Evolutionary conservation across 805 yeast species (phyloP).

Genomic region (Lipomyces anomalus): DNA sequence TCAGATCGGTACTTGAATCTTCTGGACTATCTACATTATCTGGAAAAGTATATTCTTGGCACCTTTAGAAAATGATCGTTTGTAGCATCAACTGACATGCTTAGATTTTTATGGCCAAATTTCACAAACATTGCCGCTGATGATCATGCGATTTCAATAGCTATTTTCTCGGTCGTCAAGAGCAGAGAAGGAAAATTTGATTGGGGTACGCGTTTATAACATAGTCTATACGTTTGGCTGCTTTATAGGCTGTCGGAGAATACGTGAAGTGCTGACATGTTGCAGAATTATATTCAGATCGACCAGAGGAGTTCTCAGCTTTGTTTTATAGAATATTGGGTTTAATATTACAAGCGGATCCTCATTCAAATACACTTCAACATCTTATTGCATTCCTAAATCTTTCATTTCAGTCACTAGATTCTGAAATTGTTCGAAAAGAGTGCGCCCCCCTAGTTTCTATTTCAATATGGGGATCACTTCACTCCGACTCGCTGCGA

Average conservation of each 20-base stretch:
- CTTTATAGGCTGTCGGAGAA: not conserved
- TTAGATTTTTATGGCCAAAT: constrained; percentile 38
- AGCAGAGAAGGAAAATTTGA: constrained; percentile 10
- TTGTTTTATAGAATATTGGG: constrained; percentile 34
- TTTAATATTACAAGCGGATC: constrained; percentile 8
- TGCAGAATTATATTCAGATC: constrained; percentile 18
- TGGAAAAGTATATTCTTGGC: constrained; percentile 21
- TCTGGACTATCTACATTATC: constrained; percentile 16
- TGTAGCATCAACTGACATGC: constrained; percentile 1
- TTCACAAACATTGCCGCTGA: constrained; percentile 39
- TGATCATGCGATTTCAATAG: constrained; percentile 39
- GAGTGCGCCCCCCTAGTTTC: constrained; percentile 34
- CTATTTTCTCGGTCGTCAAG: constrained; percentile 25
- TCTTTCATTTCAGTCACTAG: constrained; percentile 27
- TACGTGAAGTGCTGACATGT: not conserved
- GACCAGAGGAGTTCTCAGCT: constrained; percentile 28
- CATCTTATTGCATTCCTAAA: constrained; percentile 29
- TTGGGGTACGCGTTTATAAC: constrained; percentile 18
- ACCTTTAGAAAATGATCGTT: not conserved
- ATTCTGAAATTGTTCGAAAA: constrained; percentile 23
- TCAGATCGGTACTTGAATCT: constrained; percentile 1
- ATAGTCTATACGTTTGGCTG: no score
- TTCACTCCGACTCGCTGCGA: constrained; percentile 22
- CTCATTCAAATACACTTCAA: constrained; percentile 7
- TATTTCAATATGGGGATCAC: constrained; percentile 33